Conservation (phyloP, 768 basidiomycete species). For the Tremella yokohamensis region DNA sequence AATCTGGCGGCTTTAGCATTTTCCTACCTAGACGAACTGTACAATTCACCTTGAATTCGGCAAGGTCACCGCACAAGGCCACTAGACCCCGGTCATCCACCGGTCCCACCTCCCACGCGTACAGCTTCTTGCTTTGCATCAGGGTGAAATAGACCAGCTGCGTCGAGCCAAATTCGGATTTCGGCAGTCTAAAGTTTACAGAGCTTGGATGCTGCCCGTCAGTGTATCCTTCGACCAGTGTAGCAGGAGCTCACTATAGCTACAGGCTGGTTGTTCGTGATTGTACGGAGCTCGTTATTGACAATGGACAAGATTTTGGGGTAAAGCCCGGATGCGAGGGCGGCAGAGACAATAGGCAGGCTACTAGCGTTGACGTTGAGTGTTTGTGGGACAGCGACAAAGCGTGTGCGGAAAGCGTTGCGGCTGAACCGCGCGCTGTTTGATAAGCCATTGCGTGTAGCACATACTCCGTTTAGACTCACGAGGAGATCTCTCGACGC, state of each 20-base stretch:
- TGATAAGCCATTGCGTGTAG: neutral
- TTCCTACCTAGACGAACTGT: neutral
- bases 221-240: neutral
- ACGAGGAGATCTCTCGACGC: conserved; percentile 69
- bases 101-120: conserved; percentile 82
- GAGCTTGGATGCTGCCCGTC: conserved; percentile 71
- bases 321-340: conserved; percentile 79
- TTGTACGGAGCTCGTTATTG: conserved; percentile 64
- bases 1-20: conserved; percentile 56
- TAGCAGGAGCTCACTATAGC: conserved; percentile 55
- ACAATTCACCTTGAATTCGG: conserved; percentile 78
- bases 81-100: conserved; percentile 77
- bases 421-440: conserved; percentile 72
- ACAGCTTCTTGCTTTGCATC: conserved; percentile 82
- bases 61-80: conserved; percentile 76
- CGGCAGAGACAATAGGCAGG: conserved; percentile 67
- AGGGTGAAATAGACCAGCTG: conserved; percentile 81
- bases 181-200: conserved; percentile 72
- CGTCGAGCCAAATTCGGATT: conserved; percentile 68
- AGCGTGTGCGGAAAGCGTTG: conserved; percentile 61
- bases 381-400: conserved; percentile 69
- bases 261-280: conserved; percentile 73
- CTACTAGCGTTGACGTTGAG: conserved; percentile 65
- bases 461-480: conserved; percentile 5
- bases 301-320: conserved; percentile 84